Percentiles rank a stretch among this genome's conserved stretches.
Conservation (phyloP, 1,284 basidiomycete species). For the Ustilago cynodontis region DNA sequence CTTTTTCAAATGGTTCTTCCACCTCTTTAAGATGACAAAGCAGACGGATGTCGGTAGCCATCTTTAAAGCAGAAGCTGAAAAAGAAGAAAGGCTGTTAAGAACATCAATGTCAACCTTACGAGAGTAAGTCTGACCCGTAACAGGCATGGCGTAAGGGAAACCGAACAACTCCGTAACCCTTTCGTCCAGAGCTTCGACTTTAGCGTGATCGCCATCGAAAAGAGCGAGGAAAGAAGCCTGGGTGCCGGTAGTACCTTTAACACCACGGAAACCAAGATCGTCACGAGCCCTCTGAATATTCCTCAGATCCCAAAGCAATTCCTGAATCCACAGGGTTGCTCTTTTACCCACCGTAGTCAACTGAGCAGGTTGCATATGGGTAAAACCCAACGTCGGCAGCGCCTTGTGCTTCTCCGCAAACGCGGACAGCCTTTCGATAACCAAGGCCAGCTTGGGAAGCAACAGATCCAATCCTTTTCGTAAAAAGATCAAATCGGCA, state of each 20-base stretch:
- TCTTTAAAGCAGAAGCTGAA: slow-evolving; percentile 96
- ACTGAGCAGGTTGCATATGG: slow-evolving; percentile 98
- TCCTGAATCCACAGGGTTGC: slow-evolving; percentile 95
- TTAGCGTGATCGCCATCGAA: slow-evolving; percentile 89
- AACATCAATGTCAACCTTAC: slow-evolving; percentile 96
- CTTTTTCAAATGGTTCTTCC: slow-evolving; percentile 98
- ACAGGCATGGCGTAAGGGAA: slow-evolving; percentile 97
- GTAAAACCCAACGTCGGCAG: slow-evolving; percentile 85
- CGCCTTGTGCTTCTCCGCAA: slow-evolving; percentile 75
- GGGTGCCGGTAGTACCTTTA: slow-evolving; percentile 98
- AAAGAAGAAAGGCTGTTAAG: slow-evolving; percentile 89
- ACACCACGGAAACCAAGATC: slow-evolving; percentile 98
- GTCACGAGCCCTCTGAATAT: slow-evolving; percentile 88
- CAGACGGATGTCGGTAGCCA: slow-evolving; percentile 89
- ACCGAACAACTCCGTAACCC: slow-evolving; percentile 82
- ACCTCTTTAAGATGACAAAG: slow-evolving; percentile 79
- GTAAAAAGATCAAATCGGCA: slow-evolving; percentile 94
- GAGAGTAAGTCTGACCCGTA: slow-evolving; percentile 97
- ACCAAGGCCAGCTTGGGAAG: slow-evolving; percentile 88
- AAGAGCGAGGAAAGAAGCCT: slow-evolving; percentile 92
- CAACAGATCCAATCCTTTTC: slow-evolving; percentile 85
- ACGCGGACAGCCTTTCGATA: slow-evolving; percentile 86
- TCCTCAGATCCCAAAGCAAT: slow-evolving; percentile 94
- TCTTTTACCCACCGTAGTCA: slow-evolving; percentile 99
- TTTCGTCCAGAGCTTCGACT: slow-evolving; percentile 88